phyloP scores from a whole-genome alignment of 1,284 basidiomycete species.

The Trichosporon asahii region DNA sequence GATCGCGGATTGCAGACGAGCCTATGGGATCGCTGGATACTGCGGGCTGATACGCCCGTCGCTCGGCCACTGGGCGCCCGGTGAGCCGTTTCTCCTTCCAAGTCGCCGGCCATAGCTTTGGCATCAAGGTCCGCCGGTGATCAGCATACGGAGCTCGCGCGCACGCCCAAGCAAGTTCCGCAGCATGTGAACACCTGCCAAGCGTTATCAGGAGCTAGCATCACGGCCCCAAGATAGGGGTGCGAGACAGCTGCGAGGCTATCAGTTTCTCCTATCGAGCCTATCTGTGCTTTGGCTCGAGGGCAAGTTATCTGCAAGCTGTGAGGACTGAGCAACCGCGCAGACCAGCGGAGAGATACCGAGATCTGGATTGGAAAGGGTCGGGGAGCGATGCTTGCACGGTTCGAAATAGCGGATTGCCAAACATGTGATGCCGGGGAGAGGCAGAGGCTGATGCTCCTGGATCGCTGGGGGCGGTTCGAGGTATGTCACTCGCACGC shows the following conservation, averaged over 20 bases:
- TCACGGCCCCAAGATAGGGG: neutral
- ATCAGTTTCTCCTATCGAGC: too few relatives aligned
- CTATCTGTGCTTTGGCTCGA: neutral
- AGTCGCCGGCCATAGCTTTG: neutral
- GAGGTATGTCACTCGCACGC: neutral
- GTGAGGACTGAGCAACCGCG: neutral
- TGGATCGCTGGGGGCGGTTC: neutral
- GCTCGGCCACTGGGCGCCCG: too few relatives aligned
- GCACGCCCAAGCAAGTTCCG: neutral
- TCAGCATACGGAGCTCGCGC: neutral
- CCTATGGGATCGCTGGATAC: neutral
- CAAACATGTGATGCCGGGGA: neutral
- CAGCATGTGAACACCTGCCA: neutral
- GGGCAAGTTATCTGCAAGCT: neutral
- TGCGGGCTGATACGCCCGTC: neutral
- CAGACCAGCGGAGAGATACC: neutral
- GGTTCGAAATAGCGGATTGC: neutral
- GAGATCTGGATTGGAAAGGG: neutral
- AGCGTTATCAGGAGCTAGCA: conserved; percentile 1
- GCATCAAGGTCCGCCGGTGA: neutral
- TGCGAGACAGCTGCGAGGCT: neutral
- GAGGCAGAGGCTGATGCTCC: neutral
- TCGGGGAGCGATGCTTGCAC: neutral
- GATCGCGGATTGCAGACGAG: neutral
- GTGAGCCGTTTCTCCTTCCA: neutral